Evolutionary conservation across 306 rosid genomes (phyloP), one percentile per base, ranked within the genome.

Genomic region (Vicia faba): DNA sequence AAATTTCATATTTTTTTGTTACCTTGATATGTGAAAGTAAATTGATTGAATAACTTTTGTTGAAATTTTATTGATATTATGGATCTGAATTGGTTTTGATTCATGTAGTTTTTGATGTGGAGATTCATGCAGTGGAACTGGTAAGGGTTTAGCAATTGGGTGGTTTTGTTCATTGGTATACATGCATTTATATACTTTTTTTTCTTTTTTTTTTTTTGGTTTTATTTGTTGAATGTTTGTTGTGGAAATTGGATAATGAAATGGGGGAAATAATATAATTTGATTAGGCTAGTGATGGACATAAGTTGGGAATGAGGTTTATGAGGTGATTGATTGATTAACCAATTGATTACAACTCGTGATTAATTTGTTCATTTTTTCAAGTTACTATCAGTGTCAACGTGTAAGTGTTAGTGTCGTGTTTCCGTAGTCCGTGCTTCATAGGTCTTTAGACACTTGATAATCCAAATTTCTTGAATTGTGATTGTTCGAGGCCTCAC

Each of bases 11-110:
- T 11, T 23, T 23, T 57, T 16, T 13, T 63, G 54, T 56, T 36
- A 19, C 26, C 12, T 71, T 66, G 5, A 28, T 41, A 20, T 33
- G 61, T 63, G 35, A 56, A 44, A 23, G 3, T 41, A 23, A 48
- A 67, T 60, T 38, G 55, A 49, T 14, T 48, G 25, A 53, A 19
- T 45, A 19, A 14, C 26, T 64, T 46, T 1, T 56, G 33, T 16
- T 71, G 12, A 20, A 46, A 56, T 60, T 71, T 39, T 13, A 39
- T 29, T 64, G 49, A 20, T 66, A 28, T 44, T 66, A 23, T 80
- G 86, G 97, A 86, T 88, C 89, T 86, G 73, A 61, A 72, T 68
- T 72, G 23, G 13, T 69, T 55, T 84, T 40, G 10, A 35, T 84
- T 40, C 14, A 35, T 65, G 35, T 78, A 29, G 68, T 28, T 77